These are phyloP conservation scores for Gnaphalium uliginosum DNA, from an alignment of 129 eudicot species.

Conservation along the genomic window DNA sequence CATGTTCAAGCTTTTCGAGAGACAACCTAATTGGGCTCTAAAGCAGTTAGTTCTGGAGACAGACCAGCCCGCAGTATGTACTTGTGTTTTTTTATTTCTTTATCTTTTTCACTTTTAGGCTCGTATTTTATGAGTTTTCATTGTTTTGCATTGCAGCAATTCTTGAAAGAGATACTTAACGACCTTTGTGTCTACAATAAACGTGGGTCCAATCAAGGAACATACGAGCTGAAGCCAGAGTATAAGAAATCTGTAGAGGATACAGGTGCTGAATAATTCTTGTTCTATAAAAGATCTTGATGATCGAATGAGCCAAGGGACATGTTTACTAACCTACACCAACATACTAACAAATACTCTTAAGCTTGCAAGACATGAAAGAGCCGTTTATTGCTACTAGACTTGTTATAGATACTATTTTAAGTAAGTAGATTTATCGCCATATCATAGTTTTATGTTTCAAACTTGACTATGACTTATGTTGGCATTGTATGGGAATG, in stretches of 20 bases:
- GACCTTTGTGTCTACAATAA: slow-evolving; percentile 85
- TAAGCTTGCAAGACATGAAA: background rate
- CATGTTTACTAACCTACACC: background rate
- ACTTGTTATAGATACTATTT: background rate
- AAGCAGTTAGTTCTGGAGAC: slow-evolving; percentile 92
- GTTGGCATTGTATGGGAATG: background rate
- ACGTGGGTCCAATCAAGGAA: slow-evolving; percentile 87
- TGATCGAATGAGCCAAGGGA: background rate
- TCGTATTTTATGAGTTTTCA: background rate
- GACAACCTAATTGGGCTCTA: slow-evolving; percentile 89
- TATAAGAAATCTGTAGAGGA: slow-evolving; percentile 82
- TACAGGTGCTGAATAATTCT: slow-evolving; percentile 54
- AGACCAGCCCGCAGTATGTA: slow-evolving; percentile 56
- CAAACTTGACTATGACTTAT: background rate
- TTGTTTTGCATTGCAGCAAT: slow-evolving; percentile 58
- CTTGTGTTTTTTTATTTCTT: too few relatives aligned
- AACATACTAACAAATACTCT: slow-evolving; percentile 1
- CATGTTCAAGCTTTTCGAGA: slow-evolving; percentile 93
- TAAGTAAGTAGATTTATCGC: background rate
- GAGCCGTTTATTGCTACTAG: background rate
- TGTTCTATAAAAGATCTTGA: slow-evolving; percentile 15
- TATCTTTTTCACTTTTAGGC: background rate
- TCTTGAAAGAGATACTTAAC: slow-evolving; percentile 78
- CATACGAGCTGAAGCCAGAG: slow-evolving; percentile 88
- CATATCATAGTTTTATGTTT: background rate